These are phyloP conservation scores for Colletotrichum sp. DNA, from an alignment of 2,329 filamentous ascomycete species.

Conservation along the genomic window DNA sequence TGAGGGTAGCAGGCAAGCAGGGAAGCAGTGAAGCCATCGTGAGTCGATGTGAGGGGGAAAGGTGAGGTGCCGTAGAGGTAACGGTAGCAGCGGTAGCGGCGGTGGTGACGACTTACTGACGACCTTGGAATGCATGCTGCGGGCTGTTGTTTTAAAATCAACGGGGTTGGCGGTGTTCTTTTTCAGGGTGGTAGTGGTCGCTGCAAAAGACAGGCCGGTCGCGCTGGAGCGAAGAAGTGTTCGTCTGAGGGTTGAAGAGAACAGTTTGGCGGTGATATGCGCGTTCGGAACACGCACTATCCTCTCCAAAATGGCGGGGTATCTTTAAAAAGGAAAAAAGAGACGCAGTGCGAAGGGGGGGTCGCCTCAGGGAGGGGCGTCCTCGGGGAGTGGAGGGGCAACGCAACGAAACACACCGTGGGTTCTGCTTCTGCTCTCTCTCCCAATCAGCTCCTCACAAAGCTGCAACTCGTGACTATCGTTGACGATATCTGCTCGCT, in stretches of 20 bases:
- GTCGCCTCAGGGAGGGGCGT: not conserved
- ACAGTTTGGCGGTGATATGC: slow-evolving; percentile 77
- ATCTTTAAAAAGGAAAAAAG: slow-evolving; percentile 18
- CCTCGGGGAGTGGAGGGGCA: slow-evolving; percentile 6
- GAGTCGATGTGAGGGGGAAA: not conserved
- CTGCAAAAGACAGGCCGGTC: slow-evolving; percentile 74
- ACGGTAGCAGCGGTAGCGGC: not conserved
- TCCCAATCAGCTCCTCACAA: slow-evolving; percentile 7
- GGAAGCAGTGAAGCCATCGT: not conserved
- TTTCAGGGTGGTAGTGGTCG: slow-evolving; percentile 68
- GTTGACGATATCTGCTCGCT: not conserved
- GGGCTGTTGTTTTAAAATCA: slow-evolving; percentile 44
- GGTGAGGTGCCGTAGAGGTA: slow-evolving; percentile 15
- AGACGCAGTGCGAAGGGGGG: not conserved
- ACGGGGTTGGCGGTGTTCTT: slow-evolving; percentile 43
- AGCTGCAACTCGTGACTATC: not conserved
- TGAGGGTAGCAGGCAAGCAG: not conserved
- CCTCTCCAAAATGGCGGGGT: slow-evolving; percentile 19
- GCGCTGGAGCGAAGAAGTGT: slow-evolving; percentile 74
- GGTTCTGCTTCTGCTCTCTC: not conserved
- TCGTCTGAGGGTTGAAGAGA: slow-evolving; percentile 74
- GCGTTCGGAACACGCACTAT: slow-evolving; percentile 22
- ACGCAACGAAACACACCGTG: not conserved
- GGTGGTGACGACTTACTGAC: slow-evolving; percentile 68
- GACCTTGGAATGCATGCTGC: slow-evolving; percentile 90